These are phyloP conservation scores for Tylopilus felleus DNA, from an alignment of 768 basidiomycete species.

Conservation along the genomic window DNA sequence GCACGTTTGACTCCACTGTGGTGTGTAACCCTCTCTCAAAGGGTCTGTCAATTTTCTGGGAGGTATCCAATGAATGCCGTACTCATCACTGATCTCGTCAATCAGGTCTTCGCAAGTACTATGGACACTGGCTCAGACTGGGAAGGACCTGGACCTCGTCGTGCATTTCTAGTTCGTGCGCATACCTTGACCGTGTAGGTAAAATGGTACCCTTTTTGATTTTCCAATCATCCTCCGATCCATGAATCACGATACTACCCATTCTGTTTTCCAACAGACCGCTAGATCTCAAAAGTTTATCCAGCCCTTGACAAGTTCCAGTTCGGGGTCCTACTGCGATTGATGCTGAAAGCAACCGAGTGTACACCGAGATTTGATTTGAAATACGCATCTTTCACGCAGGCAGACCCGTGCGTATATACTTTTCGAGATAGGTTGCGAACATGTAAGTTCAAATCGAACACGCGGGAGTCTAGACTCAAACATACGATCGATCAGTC, in stretches of 20 bases:
- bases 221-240: not conserved
- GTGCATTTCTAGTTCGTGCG: not conserved
- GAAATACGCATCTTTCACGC: slow-evolving; percentile 9
- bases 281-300: slow-evolving; percentile 1
- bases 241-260: not conserved
- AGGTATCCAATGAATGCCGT: not conserved
- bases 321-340: not conserved
- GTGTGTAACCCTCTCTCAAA: not conserved
- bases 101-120: not conserved
- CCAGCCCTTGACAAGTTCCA: not conserved
- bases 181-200: not conserved
- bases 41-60: not conserved
- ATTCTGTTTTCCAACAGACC: not conserved
- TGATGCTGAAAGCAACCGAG: not conserved
- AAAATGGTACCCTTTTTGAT: not conserved
- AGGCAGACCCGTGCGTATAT: not conserved
- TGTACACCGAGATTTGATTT: slow-evolving; percentile 6
- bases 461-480: slow-evolving; percentile 4
- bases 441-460: not conserved
- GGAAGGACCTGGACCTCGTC: not conserved
- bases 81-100: not conserved
- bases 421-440: not conserved
- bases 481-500: slow-evolving; percentile 10
- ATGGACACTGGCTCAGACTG: not conserved
- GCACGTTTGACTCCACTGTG: not conserved